A percentile compares a stretch with the other conserved stretches of the same genome.
Conservation (phyloP, 129 eudicot species). For the Cynara cardunculus region DNA sequence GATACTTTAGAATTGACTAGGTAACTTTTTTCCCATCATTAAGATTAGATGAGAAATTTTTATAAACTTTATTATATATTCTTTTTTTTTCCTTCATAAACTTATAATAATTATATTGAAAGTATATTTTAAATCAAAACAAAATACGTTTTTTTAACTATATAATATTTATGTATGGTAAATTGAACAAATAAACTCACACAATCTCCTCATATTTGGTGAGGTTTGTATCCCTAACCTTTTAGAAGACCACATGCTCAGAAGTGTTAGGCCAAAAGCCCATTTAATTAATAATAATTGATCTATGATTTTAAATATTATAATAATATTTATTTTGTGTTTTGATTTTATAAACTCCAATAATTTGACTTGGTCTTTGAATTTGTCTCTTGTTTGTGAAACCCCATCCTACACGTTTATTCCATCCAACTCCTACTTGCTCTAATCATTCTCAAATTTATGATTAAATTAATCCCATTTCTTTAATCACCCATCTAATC, state of each 20-base stretch:
- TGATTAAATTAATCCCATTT: constrained; percentile 20
- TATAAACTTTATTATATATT: not conserved
- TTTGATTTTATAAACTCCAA: constrained; percentile 8
- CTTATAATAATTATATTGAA: no score
- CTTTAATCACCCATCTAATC: constrained; percentile 21
- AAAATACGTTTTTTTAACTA: not conserved
- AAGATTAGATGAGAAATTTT: no score
- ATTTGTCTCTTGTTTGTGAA: constrained; percentile 28
- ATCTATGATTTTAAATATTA: no score
- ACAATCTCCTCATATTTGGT: no score
- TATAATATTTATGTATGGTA: no score
- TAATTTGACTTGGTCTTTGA: constrained; percentile 36
- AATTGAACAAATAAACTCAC: no score
- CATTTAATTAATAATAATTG: no score
- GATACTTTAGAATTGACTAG: not conserved
- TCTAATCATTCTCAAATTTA: constrained; percentile 21
- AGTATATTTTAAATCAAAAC: not conserved
- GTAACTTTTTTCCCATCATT: no score
- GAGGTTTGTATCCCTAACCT: no score
- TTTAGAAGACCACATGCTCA: no score
- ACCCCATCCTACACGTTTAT: constrained; percentile 36
- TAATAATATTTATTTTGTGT: not conserved
- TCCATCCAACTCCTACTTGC: constrained; percentile 31
- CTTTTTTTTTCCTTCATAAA: not conserved
- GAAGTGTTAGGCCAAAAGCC: no score